Base-by-base conservation (phyloP, 352 stramenopile species). In the Pythium grandisporangium region DNA sequence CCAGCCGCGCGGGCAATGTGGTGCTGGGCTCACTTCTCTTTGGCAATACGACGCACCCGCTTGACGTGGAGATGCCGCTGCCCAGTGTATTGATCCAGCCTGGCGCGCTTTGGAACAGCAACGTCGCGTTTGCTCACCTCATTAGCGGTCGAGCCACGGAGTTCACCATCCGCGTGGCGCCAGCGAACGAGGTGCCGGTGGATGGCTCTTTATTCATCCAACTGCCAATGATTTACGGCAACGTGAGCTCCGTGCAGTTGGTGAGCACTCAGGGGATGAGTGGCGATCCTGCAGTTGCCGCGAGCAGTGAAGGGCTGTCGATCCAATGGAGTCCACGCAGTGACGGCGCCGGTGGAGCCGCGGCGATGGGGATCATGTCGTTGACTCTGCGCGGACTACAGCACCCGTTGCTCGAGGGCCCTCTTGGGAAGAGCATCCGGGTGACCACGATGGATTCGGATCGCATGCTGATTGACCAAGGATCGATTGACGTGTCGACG, bases 381-480 rank as follows among this genome's bases (percentile, higher is more conserved):
- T 14, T 84, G 2, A 16, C 45, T 5, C 14, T 85, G 6, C 26
- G 53, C 23, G 53, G 44, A 14, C 37, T 85, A 3, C 2, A 43
- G 14, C 68, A 87, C 13, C 73, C 76, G 4, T 23, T 57, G 16
- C 35, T 87, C 2, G 76, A 89, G 56, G 76, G 73, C 11, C 50
- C 66, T 0, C 51, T 87, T 7, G 76, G 71, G 0, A 46, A 42
- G 23, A 42, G 36, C 10, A 39, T 86, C 11, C 55, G 71, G 3
- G 17, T 89, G 12, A 63, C 84, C 4, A 86, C 68, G 5, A 46
- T 75, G 6, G 64, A 84, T 45, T 45, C 8, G 13, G 24, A 42
- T 39, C 52, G 39, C 20, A 44, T 35, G 8, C 39, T 84, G 11
- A 76, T 87, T 16, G 70, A 90, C 33, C 77, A 87, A 45, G 41